Conservation (phyloP, 148 eudicot genomes). For the Polygonum aviculare region DNA sequence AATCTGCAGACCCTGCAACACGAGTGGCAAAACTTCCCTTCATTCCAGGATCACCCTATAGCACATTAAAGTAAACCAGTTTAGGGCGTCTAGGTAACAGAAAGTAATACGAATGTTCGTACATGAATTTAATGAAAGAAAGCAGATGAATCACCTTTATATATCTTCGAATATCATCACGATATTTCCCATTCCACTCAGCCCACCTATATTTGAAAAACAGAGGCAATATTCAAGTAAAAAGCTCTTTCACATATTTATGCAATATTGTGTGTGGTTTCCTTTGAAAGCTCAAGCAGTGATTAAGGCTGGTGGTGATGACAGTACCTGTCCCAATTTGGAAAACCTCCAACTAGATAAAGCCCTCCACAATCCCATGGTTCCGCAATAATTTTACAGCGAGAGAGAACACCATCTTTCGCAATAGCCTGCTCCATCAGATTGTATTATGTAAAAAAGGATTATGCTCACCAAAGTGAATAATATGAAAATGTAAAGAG, state of each 20-base stretch:
- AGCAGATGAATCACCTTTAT: constrained; percentile 48
- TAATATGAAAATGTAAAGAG: neutral
- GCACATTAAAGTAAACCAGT: neutral
- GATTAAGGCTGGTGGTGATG: no score
- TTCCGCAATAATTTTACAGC: constrained; percentile 88
- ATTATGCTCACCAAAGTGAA: neutral
- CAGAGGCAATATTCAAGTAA: constrained; percentile 5
- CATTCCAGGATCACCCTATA: constrained; percentile 86
- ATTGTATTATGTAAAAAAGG: neutral
- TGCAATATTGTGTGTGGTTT: neutral
- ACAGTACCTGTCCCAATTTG: constrained; percentile 94
- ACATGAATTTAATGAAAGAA: neutral
- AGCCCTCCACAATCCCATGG: constrained; percentile 99
- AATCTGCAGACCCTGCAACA: constrained; percentile 86
- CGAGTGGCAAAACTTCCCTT: constrained; percentile 92
- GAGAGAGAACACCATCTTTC: constrained; percentile 64
- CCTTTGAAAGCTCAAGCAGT: no score
- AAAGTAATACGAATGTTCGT: no score
- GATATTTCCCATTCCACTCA: constrained; percentile 98
- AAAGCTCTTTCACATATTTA: neutral
- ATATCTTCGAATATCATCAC: constrained; percentile 88
- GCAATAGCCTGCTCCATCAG: constrained; percentile 75
- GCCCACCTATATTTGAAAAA: constrained; percentile 68
- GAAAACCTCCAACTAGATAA: constrained; percentile 91
- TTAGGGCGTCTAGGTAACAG: neutral